phyloP scores from a whole-genome alignment of 345 rosid genomes.

The Pseudoturritis turrita region DNA sequence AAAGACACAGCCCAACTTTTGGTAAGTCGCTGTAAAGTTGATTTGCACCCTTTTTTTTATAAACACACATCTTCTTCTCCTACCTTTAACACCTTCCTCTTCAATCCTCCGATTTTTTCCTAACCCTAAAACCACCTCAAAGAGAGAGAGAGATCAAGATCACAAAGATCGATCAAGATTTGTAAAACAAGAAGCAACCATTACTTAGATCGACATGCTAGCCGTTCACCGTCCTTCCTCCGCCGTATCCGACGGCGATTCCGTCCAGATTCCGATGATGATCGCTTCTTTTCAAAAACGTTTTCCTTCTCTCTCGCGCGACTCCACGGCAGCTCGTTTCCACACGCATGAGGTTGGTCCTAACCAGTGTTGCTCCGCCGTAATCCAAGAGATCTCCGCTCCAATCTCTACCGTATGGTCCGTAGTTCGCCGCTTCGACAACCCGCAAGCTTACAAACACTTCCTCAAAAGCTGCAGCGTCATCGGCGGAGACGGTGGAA shows the following conservation, averaged over 20 bases:
- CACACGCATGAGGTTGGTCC: conserved; percentile 45
- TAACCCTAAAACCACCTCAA: conserved; percentile 15
- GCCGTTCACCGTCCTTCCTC: conserved; percentile 30
- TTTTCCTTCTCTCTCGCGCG: conserved; percentile 34
- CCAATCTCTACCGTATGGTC: conserved; percentile 72
- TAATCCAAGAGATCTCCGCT: conserved; percentile 51
- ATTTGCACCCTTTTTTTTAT: conserved; percentile 10
- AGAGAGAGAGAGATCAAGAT: not conserved
- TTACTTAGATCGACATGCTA: conserved; percentile 14
- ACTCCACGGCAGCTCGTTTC: conserved; percentile 33
- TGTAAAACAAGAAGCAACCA: not conserved
- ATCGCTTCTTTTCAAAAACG: conserved; percentile 34
- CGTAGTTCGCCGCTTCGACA: conserved; percentile 65
- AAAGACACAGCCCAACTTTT: conserved; percentile 26
- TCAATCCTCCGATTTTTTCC: not conserved
- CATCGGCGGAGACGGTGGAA: conserved; percentile 52
- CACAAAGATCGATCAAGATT: conserved; percentile 17
- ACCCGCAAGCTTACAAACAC: conserved; percentile 73
- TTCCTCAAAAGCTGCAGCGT: conserved; percentile 65
- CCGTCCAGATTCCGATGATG: conserved; percentile 25
- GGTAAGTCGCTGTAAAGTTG: conserved; percentile 32
- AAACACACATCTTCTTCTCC: conserved; percentile 11
- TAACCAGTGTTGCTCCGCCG: conserved; percentile 66
- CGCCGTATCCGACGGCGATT: conserved; percentile 22
- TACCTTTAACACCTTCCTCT: not conserved